Evolutionary conservation across 371 early-diverging fungal species (phyloP).

Genomic region (Ordospora pajunii): DNA sequence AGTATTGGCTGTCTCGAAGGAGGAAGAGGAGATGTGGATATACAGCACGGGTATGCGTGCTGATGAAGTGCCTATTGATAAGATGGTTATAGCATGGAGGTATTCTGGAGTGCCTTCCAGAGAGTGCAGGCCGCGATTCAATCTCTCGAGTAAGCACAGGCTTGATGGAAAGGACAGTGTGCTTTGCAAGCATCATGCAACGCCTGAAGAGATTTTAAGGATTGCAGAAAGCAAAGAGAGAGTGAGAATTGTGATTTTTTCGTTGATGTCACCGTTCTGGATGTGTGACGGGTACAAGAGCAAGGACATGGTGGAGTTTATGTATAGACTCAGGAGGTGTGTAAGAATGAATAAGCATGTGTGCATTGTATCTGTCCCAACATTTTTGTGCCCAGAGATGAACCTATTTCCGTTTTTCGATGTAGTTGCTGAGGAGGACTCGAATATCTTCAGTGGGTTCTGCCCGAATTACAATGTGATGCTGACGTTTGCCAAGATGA

Average conservation of each 20-base stretch:
- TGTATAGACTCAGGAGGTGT: neutral
- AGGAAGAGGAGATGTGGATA: neutral
- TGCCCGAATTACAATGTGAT: constrained; percentile 24
- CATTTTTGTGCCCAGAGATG: neutral
- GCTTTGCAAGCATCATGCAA: neutral
- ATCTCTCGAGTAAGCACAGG: neutral
- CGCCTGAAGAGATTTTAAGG: neutral
- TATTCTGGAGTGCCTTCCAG: neutral
- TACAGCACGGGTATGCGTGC: neutral
- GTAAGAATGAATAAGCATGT: constrained; percentile 2
- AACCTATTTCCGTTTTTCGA: constrained; percentile 20
- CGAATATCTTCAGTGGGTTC: constrained; percentile 17
- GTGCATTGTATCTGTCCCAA: constrained; percentile 20
- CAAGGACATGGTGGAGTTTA: neutral
- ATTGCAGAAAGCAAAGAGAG: neutral
- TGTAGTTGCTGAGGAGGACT: constrained; percentile 5
- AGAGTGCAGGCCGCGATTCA: neutral
- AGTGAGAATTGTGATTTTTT: constrained; percentile 8
- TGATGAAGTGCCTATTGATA: neutral
- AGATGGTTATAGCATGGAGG: constrained; percentile 39
- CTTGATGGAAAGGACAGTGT: neutral
- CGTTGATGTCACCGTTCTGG: constrained; percentile 17
- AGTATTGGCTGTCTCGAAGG: neutral
- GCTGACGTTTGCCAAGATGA: constrained; percentile 1
- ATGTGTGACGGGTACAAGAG: neutral